Conservation (phyloP, 1,284 basidiomycete species). For the Abortiporus biennis region DNA sequence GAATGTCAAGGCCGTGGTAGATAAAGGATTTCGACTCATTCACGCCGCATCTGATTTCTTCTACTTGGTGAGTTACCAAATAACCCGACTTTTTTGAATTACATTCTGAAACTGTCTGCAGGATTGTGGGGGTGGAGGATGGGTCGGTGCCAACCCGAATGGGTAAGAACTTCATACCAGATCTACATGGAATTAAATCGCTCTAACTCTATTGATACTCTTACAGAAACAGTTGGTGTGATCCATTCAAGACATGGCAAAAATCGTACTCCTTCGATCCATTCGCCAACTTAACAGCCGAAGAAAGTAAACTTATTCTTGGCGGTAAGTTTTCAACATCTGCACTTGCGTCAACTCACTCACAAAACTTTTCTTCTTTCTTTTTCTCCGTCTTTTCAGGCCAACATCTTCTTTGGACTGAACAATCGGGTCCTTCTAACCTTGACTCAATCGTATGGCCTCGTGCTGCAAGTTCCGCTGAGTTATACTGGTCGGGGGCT, state of each 20-base stretch:
- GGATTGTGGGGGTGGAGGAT: slow-evolving; percentile 79
- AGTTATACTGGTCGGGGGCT: slow-evolving; percentile 78
- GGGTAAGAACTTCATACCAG: slow-evolving; percentile 23
- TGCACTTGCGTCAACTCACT: slow-evolving; percentile 18
- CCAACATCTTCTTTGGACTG: slow-evolving; percentile 72
- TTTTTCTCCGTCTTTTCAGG: slow-evolving; percentile 25
- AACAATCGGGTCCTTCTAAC: slow-evolving; percentile 68
- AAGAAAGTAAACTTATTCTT: slow-evolving; percentile 49
- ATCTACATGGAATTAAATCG: slow-evolving; percentile 11
- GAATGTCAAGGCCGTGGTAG: slow-evolving; percentile 37
- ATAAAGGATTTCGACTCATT: slow-evolving; percentile 43
- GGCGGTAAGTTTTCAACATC: too few relatives aligned
- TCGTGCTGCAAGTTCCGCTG: slow-evolving; percentile 70
- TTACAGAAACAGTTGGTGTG: slow-evolving; percentile 51
- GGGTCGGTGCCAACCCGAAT: slow-evolving; percentile 57
- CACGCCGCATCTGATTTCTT: slow-evolving; percentile 54
- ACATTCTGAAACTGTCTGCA: slow-evolving; percentile 16
- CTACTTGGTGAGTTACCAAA: slow-evolving; percentile 40
- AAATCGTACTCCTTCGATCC: slow-evolving; percentile 75
- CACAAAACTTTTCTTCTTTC: slow-evolving; percentile 5
- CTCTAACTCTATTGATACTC: slow-evolving; percentile 34
- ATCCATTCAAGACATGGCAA: slow-evolving; percentile 77
- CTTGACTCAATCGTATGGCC: slow-evolving; percentile 77
- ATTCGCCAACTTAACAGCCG: slow-evolving; percentile 43
- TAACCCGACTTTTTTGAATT: neutral